phyloP scores from a whole-genome alignment of 2,329 filamentous ascomycete genomes.

The Diaporthe destruens region DNA sequence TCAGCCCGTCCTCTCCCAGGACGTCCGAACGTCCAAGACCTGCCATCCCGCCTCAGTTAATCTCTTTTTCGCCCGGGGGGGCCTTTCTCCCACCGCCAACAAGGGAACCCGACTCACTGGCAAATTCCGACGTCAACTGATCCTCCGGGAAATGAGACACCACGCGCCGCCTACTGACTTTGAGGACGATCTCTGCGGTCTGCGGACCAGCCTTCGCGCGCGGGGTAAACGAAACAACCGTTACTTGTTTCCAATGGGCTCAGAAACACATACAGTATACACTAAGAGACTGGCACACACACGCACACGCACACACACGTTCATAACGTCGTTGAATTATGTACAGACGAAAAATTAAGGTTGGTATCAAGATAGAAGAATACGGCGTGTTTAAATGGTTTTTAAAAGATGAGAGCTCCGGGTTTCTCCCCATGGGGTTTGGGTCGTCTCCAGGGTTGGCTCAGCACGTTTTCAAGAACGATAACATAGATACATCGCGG shows the following conservation, averaged over 20 bases:
- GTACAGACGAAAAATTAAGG: conserved; percentile 24
- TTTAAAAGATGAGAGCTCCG: conserved; percentile 35
- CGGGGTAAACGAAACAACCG: not conserved
- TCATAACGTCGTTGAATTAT: conserved; percentile 24
- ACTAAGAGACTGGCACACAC: too few relatives aligned
- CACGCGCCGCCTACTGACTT: conserved; percentile 22
- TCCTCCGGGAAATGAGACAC: conserved; percentile 37
- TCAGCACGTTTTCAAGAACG: conserved; percentile 39
- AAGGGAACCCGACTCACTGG: not conserved
- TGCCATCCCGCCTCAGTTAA: conserved; percentile 17
- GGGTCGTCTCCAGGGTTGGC: conserved; percentile 37
- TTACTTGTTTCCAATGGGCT: not conserved
- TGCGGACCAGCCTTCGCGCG: not conserved
- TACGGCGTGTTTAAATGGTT: conserved; percentile 32
- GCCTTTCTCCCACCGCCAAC: not conserved
- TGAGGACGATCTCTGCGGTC: conserved; percentile 22
- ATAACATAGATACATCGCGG: conserved; percentile 38
- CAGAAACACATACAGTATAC: too few relatives aligned
- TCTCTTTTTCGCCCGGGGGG: conserved; percentile 11
- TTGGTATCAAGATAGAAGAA: conserved; percentile 35
- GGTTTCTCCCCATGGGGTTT: conserved; percentile 30
- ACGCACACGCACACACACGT: conserved; percentile 1
- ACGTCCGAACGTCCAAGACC: not conserved
- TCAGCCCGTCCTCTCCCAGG: not conserved
- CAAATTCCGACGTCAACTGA: conserved; percentile 22